These are phyloP conservation scores for Cubamyces lactineus DNA, from an alignment of 768 basidiomycete species.

Conservation along the genomic window DNA sequence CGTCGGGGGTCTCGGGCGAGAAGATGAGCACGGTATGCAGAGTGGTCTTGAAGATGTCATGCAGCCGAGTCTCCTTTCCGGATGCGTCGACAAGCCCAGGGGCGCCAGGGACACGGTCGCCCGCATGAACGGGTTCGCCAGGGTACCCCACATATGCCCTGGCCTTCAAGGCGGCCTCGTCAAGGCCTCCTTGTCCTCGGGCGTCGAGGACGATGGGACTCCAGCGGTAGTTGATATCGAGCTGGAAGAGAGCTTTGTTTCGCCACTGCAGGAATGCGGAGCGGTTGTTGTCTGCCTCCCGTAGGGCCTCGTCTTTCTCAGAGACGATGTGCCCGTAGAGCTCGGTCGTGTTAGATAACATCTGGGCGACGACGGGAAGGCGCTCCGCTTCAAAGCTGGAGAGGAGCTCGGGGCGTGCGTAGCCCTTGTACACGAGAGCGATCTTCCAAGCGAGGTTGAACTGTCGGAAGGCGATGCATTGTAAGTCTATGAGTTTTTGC, in stretches of 20 bases:
- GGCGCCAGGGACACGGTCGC: constrained; percentile 52
- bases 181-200: constrained; percentile 19
- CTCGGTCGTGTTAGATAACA: constrained; percentile 32
- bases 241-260: constrained; percentile 38
- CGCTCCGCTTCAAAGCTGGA: constrained; percentile 35
- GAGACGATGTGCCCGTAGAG: constrained; percentile 16
- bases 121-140: constrained; percentile 38
- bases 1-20: constrained; percentile 1
- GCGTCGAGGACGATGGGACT: constrained; percentile 52
- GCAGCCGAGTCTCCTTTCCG: constrained; percentile 28
- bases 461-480: constrained; percentile 8
- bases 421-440: constrained; percentile 34
- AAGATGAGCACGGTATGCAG: constrained; percentile 24
- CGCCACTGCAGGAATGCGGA: constrained; percentile 30
- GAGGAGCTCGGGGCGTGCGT: constrained; percentile 32
- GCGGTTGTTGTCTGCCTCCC: not conserved
- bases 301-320: not conserved
- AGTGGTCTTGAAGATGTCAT: constrained; percentile 26
- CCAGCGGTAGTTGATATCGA: constrained; percentile 58
- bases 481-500: not conserved
- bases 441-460: constrained; percentile 39
- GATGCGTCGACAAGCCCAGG: constrained; percentile 32
- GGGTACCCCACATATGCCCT: constrained; percentile 24
- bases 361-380: constrained; percentile 33
- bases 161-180: constrained; percentile 27